Evolutionary conservation across 1,284 basidiomycete genomes (phyloP), one percentile per base, ranked within the genome.

Genomic region (Vanrija humicola): DNA sequence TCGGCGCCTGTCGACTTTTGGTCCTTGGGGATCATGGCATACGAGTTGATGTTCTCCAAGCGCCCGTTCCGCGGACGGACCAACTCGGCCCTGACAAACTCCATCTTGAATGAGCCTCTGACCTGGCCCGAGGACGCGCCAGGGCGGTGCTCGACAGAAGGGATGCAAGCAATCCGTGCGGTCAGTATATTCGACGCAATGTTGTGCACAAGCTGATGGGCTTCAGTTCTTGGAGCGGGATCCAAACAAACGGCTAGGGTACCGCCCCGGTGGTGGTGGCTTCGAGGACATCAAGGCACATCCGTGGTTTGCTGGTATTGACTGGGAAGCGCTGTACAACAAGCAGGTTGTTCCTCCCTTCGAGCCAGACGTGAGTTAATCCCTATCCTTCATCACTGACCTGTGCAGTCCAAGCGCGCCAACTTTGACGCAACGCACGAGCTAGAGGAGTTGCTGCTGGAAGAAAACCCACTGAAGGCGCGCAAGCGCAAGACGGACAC

Each of bases 371-470:
- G 73, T 74, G 52, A 70, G 75, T 76, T 15, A 7, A 4, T 6
- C 18, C 28, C 5, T 29, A 4, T 23, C 1, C 3, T 28, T 40
- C 19, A 15, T 9, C 16, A 48, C 61, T 59, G 55, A 55, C 44
- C 34, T 34, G 16, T 42, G 57, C 73, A 96, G 91, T 86, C 87
- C 21, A 97, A 97, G 78, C 95, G 95, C 76, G 92, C 95, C 19
- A 98, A 98, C 75, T 98, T 98, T 73, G 95, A 98, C 72, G 94
- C 94, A n/a, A 96, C 95, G 15, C 94, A 98, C 72, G 95, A 98
- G 76, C 78, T 98, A 34, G 95, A 98, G 71, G 95, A 98, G 78
- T 79, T 98, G 40, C 75, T 98, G 38, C 78, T 98, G 10, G 95
- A 98, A 76, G 95, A 98, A 72, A 98, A 98, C 70, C 95, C 95